phyloP scores from a whole-genome alignment of 2,329 filamentous ascomycete genomes.

The Pseudogymnoascus sp. region DNA sequence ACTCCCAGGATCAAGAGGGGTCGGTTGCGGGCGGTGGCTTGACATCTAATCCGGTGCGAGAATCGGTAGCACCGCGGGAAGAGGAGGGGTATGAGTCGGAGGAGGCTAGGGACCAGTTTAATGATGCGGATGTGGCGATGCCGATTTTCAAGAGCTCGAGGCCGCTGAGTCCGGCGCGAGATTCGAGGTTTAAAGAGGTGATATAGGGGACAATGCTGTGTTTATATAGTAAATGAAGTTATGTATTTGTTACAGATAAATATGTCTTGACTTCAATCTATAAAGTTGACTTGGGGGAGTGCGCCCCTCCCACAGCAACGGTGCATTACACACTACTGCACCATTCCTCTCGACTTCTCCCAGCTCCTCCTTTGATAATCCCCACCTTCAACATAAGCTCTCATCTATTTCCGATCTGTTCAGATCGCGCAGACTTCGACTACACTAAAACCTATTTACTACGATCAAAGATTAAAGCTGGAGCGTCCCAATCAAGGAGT shows the following conservation, averaged over 20 bases:
- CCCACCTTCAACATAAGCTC: no score
- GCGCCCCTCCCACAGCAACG: no score
- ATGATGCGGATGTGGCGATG: conserved; percentile 27
- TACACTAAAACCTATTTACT: no score
- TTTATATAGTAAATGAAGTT: not conserved
- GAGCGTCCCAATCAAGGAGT: no score
- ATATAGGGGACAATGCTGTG: conserved; percentile 27
- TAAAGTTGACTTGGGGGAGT: no score
- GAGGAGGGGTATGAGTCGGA: conserved; percentile 39
- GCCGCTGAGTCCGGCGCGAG: conserved; percentile 41
- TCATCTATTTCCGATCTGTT: no score
- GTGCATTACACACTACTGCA: no score
- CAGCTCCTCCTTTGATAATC: no score
- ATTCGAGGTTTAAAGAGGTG: conserved; percentile 52
- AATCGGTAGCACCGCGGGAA: conserved; percentile 14
- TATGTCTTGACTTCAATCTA: no score
- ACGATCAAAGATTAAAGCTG: no score
- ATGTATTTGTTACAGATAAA: not conserved
- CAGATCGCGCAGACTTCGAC: no score
- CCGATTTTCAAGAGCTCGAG: conserved; percentile 22
- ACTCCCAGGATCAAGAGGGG: conserved; percentile 7
- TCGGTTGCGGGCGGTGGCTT: not conserved
- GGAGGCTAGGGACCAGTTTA: conserved; percentile 35
- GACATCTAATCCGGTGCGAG: conserved; percentile 4
- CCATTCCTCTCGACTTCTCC: no score